Evolutionary conservation across 352 stramenopile genomes (phyloP), one percentile per base, ranked within the genome.

Genomic region (Globisporangium heterothallicum): DNA sequence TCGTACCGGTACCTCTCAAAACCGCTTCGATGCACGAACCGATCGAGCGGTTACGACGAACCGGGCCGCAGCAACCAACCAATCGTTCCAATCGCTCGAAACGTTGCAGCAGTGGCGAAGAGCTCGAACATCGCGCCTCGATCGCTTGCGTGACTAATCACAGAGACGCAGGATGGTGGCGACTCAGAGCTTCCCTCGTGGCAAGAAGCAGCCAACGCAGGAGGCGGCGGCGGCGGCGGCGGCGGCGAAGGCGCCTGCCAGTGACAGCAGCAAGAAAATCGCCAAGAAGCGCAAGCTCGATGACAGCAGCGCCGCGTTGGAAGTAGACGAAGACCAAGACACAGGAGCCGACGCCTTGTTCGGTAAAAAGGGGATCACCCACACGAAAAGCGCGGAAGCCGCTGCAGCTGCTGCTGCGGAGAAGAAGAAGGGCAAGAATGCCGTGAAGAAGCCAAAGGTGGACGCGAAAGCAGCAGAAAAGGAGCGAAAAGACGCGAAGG

Each of bases 121-220:
- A 44, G 19, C 47, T 44, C 30, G 30, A 19, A 29, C n/a, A n/a
- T n/a, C n/a, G n/a, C n/a, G n/a, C n/a, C n/a, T 29, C 25, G 19
- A 50, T 19, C 40, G 27, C 45, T 6, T 27, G 27, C 42, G 14
- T 27, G 29, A 34, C 19, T 16, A 27, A n/a, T 21, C 26, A 29
- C 13, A 43, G 40, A 53, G 16, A 35, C 42, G 44, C 56, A 61
- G 55, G 54, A 50, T 59, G 61, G 58, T 65, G 59, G 58, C 51
- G 63, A 53, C 67, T 46, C 64, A 69, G 58, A 86, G 75, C 68
- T 90, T 90, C 55, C 78, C 78, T 50, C 78, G 78, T 27, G 78
- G 78, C 53, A 87, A 83, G 66, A 87, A 86, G 70, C 46, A 56
- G 24, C 24, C 58, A 42, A 12, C 58, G 21, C 34, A 22, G 14